Conservation (phyloP, 345 rosid genomes). For the Gossypium stocksii region DNA sequence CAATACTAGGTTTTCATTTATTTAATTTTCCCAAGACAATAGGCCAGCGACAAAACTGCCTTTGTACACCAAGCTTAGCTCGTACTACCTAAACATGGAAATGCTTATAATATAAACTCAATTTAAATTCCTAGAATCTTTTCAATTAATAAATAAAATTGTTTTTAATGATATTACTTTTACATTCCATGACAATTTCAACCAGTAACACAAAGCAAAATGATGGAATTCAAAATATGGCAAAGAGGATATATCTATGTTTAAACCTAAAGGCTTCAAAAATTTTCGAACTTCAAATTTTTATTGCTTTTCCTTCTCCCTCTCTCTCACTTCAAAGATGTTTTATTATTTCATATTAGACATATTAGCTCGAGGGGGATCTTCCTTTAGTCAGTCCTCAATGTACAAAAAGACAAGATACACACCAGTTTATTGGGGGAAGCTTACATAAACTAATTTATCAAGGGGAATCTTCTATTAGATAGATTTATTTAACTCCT, state of each 20-base stretch:
- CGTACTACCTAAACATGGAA: not conserved
- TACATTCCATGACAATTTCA: not conserved
- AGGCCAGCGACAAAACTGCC: not conserved
- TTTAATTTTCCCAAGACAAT: no score
- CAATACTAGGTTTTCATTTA: no score
- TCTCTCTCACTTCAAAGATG: no score
- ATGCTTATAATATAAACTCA: not conserved
- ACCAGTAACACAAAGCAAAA: no score
- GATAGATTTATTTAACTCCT: conserved; percentile 18
- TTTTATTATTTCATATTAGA: no score
- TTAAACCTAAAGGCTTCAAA: no score
- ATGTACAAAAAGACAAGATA: conserved; percentile 33
- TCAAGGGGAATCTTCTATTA: not conserved
- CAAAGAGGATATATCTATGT: no score
- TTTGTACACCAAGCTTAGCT: not conserved
- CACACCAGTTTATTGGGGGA: conserved; percentile 28
- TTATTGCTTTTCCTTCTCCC: no score
- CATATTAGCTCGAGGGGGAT: conserved; percentile 18
- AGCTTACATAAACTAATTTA: conserved; percentile 31
- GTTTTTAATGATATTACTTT: not conserved
- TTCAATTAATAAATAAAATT: not conserved
- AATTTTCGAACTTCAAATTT: no score
- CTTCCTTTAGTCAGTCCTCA: conserved; percentile 21
- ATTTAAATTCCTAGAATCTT: not conserved
- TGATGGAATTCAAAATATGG: no score